These are phyloP conservation scores for Cyamopsis tetragonoloba DNA, from an alignment of 306 rosid genomes.

Conservation along the genomic window DNA sequence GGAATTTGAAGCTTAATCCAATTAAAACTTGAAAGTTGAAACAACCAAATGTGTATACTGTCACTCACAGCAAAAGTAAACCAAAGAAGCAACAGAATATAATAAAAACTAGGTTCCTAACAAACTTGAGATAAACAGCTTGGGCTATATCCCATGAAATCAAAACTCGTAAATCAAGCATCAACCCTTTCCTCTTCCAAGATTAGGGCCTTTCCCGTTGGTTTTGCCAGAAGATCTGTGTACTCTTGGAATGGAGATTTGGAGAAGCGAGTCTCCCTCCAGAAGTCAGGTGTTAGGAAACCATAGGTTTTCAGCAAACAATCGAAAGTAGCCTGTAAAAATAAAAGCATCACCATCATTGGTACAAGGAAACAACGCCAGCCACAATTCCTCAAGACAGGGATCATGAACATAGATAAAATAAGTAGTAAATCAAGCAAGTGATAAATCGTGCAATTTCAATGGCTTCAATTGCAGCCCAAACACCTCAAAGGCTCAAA, in stretches of 20 bases:
- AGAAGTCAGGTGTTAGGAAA: slow-evolving; percentile 38
- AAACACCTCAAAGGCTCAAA: neutral
- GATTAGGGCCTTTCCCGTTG: slow-evolving; percentile 21
- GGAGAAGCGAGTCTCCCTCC: slow-evolving; percentile 38
- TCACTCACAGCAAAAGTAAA: neutral
- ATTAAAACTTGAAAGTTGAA: neutral
- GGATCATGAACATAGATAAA: neutral
- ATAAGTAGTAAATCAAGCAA: neutral
- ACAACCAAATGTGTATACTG: neutral
- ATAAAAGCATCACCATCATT: neutral
- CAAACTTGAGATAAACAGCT: neutral
- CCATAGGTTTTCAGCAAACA: slow-evolving; percentile 35
- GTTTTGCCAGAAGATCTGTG: slow-evolving; percentile 29
- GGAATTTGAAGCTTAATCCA: neutral
- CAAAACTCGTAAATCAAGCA: slow-evolving; percentile 14
- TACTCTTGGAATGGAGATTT: slow-evolving; percentile 41
- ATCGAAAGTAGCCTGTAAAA: slow-evolving; percentile 32
- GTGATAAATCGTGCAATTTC: neutral
- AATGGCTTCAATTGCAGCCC: neutral
- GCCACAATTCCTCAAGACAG: neutral
- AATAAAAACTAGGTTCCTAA: slow-evolving; percentile 17
- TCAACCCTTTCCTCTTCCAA: slow-evolving; percentile 38
- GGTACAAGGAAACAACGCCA: neutral
- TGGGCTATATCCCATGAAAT: neutral
- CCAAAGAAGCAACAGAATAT: neutral